phyloP scores from a whole-genome alignment of 2,329 filamentous ascomycete species.

The Hyphodiscus sp. region DNA sequence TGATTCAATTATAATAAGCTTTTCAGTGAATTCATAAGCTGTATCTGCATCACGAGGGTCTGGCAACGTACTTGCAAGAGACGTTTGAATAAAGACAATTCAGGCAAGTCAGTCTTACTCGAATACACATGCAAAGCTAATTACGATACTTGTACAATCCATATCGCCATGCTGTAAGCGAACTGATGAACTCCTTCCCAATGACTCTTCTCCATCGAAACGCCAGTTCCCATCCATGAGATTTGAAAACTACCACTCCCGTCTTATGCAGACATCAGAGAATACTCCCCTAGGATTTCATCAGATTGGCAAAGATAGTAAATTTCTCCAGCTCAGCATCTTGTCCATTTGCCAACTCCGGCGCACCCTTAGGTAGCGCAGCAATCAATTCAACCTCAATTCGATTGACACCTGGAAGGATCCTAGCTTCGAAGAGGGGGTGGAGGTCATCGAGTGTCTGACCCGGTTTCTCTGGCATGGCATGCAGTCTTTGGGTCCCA shows the following conservation, averaged over 20 bases:
- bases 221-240: not conserved
- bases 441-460: conserved; percentile 49
- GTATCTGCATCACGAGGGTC: too few relatives aligned
- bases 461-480: conserved; percentile 42
- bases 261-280: not conserved
- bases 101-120: not conserved
- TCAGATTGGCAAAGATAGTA: conserved; percentile 67
- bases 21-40: not conserved
- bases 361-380: conserved; percentile 53
- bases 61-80: too few relatives aligned
- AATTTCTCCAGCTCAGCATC: conserved; percentile 73
- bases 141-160: not conserved
- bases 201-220: not conserved
- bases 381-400: conserved; percentile 75
- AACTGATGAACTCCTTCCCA: not conserved
- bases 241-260: not conserved
- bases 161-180: not conserved
- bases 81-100: too few relatives aligned
- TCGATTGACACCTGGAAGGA: conserved; percentile 68
- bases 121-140: not conserved
- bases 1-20: not conserved
- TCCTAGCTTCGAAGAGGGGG: conserved; percentile 67
- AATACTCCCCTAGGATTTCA: conserved; percentile 31
- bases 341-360: conserved; percentile 48
- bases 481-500: conserved; percentile 54